These are phyloP conservation scores for Cenococcum geophilum DNA, from an alignment of 495 filamentous ascomycete genomes.

Conservation along the genomic window DNA sequence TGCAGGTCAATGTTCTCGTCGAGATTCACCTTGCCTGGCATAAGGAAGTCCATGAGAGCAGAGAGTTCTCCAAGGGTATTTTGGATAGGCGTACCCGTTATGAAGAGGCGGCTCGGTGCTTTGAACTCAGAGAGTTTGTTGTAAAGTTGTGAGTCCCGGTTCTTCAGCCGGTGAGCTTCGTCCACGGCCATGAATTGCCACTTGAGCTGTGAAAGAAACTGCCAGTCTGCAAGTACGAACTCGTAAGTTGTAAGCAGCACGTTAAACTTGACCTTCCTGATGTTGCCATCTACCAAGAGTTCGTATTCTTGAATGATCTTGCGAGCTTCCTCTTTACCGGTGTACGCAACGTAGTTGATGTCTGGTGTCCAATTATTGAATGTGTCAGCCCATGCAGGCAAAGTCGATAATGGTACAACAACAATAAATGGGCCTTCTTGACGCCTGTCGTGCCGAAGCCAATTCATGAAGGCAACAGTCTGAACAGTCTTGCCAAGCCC, in stretches of 20 bases:
- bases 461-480: slow-evolving; percentile 93
- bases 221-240: slow-evolving; percentile 74
- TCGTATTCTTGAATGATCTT: slow-evolving; percentile 81
- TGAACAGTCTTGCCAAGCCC: slow-evolving; percentile 97
- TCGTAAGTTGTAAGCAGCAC: slow-evolving; percentile 94
- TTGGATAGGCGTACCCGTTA: slow-evolving; percentile 95
- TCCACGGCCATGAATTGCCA: slow-evolving; percentile 98
- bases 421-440: slow-evolving; percentile 95
- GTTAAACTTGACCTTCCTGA: slow-evolving; percentile 84
- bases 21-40: slow-evolving; percentile 78
- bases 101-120: slow-evolving; percentile 77
- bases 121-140: slow-evolving; percentile 75
- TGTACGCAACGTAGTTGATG: slow-evolving; percentile 94
- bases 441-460: slow-evolving; percentile 83
- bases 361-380: slow-evolving; percentile 96
- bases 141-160: slow-evolving; percentile 88
- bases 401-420: slow-evolving; percentile 89
- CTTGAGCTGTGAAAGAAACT: slow-evolving; percentile 76
- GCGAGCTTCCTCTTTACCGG: slow-evolving; percentile 75
- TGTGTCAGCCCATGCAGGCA: slow-evolving; percentile 96
- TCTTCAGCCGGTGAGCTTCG: slow-evolving; percentile 95
- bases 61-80: slow-evolving; percentile 91
- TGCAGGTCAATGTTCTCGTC: slow-evolving; percentile 83
- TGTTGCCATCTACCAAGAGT: slow-evolving; percentile 74
- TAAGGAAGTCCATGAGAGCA: slow-evolving; percentile 90